phyloP scores from a whole-genome alignment of 2,329 filamentous ascomycete species.

The Stemphylium beticola region DNA sequence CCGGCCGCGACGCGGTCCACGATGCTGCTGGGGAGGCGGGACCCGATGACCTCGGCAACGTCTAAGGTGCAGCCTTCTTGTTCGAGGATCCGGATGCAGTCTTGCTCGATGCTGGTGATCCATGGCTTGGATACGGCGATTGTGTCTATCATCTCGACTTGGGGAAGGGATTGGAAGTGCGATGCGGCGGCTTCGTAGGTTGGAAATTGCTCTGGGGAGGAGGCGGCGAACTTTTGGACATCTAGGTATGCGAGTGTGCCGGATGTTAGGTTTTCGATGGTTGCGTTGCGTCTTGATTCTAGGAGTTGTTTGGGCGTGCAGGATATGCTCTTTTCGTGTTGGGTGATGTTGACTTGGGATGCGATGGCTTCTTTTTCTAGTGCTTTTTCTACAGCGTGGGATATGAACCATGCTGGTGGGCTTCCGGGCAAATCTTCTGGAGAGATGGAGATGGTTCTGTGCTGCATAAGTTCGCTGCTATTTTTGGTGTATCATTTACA shows the following conservation, averaged over 20 bases:
- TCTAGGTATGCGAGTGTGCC: conserved; percentile 31
- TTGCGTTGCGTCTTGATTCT: conserved; percentile 23
- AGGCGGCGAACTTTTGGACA: conserved; percentile 21
- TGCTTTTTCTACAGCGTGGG: conserved; percentile 14
- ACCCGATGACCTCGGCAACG: conserved; percentile 18
- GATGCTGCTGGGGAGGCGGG: conserved; percentile 18
- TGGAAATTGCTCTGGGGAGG: conserved; percentile 25
- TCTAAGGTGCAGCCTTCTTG: conserved; percentile 26
- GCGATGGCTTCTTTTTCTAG: conserved; percentile 11
- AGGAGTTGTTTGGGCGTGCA: conserved; percentile 34
- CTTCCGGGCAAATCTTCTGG: conserved; percentile 25
- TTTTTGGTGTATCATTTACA: not conserved
- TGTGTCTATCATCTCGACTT: conserved; percentile 17
- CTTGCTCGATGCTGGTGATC: conserved; percentile 22
- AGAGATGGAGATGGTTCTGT: conserved; percentile 22
- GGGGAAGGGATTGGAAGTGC: conserved; percentile 15
- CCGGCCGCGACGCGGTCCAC: conserved; percentile 10
- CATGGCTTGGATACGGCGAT: conserved; percentile 36
- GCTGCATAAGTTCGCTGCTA: not conserved
- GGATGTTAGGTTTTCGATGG: conserved; percentile 22
- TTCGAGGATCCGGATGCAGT: conserved; percentile 21
- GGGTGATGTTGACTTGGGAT: conserved; percentile 23
- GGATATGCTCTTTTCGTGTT: conserved; percentile 15
- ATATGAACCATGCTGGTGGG: conserved; percentile 36
- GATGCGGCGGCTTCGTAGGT: conserved; percentile 20